A percentile compares a stretch with the other conserved stretches of the same genome.
Evolutionary conservation across 1,284 basidiomycete genomes (phyloP).

Genomic region (Xerocomus tenax): DNA sequence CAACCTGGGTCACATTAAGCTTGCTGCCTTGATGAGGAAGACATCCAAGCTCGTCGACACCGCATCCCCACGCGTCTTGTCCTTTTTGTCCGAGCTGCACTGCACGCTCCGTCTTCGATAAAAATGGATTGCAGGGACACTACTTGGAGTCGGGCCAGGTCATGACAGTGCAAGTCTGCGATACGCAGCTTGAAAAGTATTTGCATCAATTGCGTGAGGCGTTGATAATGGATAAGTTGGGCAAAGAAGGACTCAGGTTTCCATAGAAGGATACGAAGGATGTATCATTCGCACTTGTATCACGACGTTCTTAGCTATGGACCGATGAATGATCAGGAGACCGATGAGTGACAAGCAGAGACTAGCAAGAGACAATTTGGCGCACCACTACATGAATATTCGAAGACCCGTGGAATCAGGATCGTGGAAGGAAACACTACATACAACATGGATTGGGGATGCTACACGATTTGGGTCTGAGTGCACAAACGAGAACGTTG

Average conservation of each 20-base stretch:
- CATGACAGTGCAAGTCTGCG: background rate
- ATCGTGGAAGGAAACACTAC: background rate
- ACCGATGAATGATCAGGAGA: too few relatives aligned
- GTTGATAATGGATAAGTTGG: conserved; percentile 31
- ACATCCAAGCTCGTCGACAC: conserved; percentile 28
- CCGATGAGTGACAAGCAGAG: too few relatives aligned
- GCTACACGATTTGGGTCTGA: conserved; percentile 20
- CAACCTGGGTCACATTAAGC: conserved; percentile 38
- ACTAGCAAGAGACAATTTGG: background rate
- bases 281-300: conserved; percentile 1
- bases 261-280: too few relatives aligned
- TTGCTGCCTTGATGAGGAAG: conserved; percentile 36
- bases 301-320: too few relatives aligned
- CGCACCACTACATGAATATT: background rate
- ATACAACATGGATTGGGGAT: conserved; percentile 10
- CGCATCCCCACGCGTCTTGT: conserved; percentile 32
- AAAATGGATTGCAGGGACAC: background rate
- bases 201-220: conserved; percentile 30
- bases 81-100: conserved; percentile 35
- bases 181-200: conserved; percentile 1
- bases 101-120: conserved; percentile 26
- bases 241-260: conserved; percentile 21
- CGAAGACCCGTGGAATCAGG: background rate
- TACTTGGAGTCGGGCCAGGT: background rate
- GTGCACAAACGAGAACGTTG: conserved; percentile 9